Evolutionary conservation across 441 rosid genomes (phyloP), one percentile per base, ranked within the genome.

Genomic region (Viola pubescens): DNA sequence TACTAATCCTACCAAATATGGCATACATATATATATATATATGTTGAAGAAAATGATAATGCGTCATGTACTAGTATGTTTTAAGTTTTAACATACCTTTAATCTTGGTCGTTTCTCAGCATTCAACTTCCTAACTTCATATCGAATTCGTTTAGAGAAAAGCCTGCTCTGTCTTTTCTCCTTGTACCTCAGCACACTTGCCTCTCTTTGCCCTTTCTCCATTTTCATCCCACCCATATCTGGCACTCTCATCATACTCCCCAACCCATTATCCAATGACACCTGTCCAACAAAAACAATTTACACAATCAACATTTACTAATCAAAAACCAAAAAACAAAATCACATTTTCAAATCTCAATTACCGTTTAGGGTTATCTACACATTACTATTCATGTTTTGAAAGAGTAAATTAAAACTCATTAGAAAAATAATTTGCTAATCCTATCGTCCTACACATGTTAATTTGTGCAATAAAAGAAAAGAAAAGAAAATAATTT

Each of bases 81-180:
- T 16, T 16, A 16, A 16, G 19, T 16, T 16, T 16, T 16, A 16
- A 16, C 19, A n/a, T 66, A 90, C 95, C 91, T 91, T 91, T 43
- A 86, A 58, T 6, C 98, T 83, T 51, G 98, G 98, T 14, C 98
- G 96, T 47, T 85, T 91, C 76, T 91, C 94, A 0, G 98, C 98
- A 55, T 91, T 91, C 69, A 86, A 87, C 79, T 88, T 91, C 59
- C 98, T 80, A 62, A 91, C 98, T 77, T 91, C 71, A 62, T 91
- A 91, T 2, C 96, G 84, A 51, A 91, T 82, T 39, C 89, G 74
- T 77, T 88, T 91, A n/a, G 89, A 66, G 74, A 88, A 88, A 50
- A 91, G 94, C 49, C 98, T 78, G 65, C 55, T 86, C 54, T 77
- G 92, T 54, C 95, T 82, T 72, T 91, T 91, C 82, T 85, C 88